These are phyloP conservation scores for Ceratocystis alfenasii DNA, from an alignment of 2,329 filamentous ascomycete genomes.

Conservation along the genomic window DNA sequence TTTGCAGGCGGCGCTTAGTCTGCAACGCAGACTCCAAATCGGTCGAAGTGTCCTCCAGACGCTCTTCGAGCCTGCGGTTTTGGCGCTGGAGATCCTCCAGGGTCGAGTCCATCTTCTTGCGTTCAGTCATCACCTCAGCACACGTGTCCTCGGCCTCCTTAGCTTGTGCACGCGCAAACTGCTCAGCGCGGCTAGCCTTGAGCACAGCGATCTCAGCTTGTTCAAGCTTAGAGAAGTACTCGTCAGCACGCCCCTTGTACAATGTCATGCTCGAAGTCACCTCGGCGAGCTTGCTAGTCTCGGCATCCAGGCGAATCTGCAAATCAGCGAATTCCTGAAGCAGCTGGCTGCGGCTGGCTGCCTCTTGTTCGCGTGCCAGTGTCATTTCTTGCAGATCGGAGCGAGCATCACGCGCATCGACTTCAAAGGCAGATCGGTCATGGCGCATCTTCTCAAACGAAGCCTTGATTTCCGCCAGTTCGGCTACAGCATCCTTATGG, in stretches of 20 bases:
- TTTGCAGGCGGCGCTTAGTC: slow-evolving; percentile 85
- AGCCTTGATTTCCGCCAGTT: slow-evolving; percentile 74
- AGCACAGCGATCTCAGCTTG: slow-evolving; percentile 92
- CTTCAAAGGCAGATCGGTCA: slow-evolving; percentile 64
- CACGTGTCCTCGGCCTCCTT: slow-evolving; percentile 85
- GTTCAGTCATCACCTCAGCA: slow-evolving; percentile 79
- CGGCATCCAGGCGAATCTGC: slow-evolving; percentile 82
- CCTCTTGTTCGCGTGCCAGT: slow-evolving; percentile 70
- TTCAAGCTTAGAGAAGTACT: slow-evolving; percentile 94
- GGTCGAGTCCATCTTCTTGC: slow-evolving; percentile 74
- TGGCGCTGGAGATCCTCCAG: slow-evolving; percentile 86
- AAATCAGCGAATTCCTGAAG: slow-evolving; percentile 87
- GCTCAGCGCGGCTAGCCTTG: slow-evolving; percentile 81
- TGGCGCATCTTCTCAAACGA: slow-evolving; percentile 81
- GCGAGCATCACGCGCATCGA: slow-evolving; percentile 72
- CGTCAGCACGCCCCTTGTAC: slow-evolving; percentile 85
- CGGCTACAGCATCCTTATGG: slow-evolving; percentile 74
- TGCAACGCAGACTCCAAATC: slow-evolving; percentile 77
- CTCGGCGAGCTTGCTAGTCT: slow-evolving; percentile 73
- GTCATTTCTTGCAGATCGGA: slow-evolving; percentile 76
- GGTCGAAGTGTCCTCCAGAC: slow-evolving; percentile 79
- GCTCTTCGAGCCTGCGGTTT: slow-evolving; percentile 80
- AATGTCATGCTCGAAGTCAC: slow-evolving; percentile 71
- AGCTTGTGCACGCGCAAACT: slow-evolving; percentile 83
- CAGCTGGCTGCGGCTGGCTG: slow-evolving; percentile 74